phyloP scores from a whole-genome alignment of 371 early-diverging fungal genomes.

The Ordospora colligata region DNA sequence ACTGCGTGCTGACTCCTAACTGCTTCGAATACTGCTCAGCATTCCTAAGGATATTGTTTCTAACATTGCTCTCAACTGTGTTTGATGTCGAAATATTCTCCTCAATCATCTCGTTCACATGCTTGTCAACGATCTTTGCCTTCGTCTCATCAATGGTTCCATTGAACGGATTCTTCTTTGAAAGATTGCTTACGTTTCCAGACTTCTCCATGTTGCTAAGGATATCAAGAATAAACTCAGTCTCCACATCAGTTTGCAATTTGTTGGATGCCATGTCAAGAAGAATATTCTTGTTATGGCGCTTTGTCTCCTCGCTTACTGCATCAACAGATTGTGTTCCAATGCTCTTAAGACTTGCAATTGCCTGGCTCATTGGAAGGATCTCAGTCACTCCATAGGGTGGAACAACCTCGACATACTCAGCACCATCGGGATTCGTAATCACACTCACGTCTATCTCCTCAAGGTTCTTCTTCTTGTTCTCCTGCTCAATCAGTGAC shows the following conservation, averaged over 20 bases:
- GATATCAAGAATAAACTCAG: conserved; percentile 1
- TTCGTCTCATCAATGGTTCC: conserved; percentile 15
- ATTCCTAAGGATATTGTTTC: conserved; percentile 25
- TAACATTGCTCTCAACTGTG: not conserved
- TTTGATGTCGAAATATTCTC: not conserved
- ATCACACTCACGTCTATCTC: conserved; percentile 21
- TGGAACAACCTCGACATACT: conserved; percentile 30
- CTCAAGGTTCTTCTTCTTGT: conserved; percentile 23
- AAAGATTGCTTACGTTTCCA: not conserved
- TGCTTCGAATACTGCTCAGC: not conserved
- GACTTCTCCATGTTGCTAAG: not conserved
- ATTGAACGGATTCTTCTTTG: conserved; percentile 37
- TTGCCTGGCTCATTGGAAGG: conserved; percentile 37
- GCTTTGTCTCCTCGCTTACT: conserved; percentile 20
- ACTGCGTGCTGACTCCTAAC: not conserved
- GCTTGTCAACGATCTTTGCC: not conserved
- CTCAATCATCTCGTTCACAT: not conserved
- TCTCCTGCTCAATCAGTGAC: conserved; percentile 18
- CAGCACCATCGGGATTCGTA: conserved; percentile 42
- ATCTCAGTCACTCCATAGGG: conserved; percentile 47
- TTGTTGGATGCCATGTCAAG: not conserved
- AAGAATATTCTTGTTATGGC: not conserved
- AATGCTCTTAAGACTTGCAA: conserved; percentile 23
- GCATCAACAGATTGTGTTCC: conserved; percentile 11
- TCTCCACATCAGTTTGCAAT: not conserved